phyloP scores from a whole-genome alignment of 202 grass and related monocot genomes.

The Setaria italica region DNA sequence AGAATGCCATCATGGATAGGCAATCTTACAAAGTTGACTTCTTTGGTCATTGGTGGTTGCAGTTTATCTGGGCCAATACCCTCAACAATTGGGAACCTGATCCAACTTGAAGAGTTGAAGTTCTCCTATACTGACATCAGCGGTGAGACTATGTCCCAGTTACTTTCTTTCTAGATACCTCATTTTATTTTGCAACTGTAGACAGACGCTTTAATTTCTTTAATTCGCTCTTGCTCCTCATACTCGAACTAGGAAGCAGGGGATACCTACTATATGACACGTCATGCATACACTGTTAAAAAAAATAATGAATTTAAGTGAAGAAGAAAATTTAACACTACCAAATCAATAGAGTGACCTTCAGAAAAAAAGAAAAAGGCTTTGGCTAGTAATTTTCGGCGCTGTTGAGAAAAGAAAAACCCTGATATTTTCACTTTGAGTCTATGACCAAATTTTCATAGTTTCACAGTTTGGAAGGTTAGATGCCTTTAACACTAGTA shows the following conservation, averaged over 20 bases:
- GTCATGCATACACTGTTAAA: neutral
- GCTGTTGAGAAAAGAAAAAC: too few relatives aligned
- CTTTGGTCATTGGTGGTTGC: neutral
- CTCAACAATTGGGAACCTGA: conserved; percentile 12
- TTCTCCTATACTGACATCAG: neutral
- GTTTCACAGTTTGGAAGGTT: neutral
- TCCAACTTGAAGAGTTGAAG: neutral
- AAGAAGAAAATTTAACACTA: neutral
- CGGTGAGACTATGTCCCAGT: conserved; percentile 9
- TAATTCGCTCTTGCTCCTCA: too few relatives aligned
- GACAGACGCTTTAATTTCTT: too few relatives aligned
- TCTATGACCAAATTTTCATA: neutral
- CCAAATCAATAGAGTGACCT: neutral
- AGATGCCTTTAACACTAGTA: neutral
- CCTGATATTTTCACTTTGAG: neutral
- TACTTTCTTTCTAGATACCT: conserved; percentile 25
- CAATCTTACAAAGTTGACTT: conserved; percentile 1
- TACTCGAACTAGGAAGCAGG: too few relatives aligned
- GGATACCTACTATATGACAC: neutral
- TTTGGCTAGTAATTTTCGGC: neutral
- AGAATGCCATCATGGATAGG: conserved; percentile 10
- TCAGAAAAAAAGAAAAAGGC: neutral
- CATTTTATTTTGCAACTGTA: conserved; percentile 3
- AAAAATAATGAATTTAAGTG: neutral
- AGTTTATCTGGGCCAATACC: conserved; percentile 25